phyloP scores from a whole-genome alignment of 2,329 filamentous ascomycete genomes.

The Phyllosticta citribraziliensis region DNA sequence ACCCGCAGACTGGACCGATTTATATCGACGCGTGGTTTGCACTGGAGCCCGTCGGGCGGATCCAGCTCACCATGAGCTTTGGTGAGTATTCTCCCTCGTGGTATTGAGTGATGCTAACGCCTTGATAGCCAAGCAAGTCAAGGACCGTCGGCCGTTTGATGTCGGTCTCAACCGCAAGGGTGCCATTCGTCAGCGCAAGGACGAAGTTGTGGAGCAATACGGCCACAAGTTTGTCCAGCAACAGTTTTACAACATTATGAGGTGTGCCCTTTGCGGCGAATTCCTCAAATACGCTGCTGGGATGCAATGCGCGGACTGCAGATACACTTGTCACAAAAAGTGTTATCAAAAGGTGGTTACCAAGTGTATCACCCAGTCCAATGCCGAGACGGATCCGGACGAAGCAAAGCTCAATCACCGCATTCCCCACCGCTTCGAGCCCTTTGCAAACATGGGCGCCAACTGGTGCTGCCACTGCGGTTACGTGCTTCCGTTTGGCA shows the following conservation, averaged over 20 bases:
- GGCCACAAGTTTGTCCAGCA: constrained; percentile 98
- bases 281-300: constrained; percentile 97
- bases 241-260: constrained; percentile 99
- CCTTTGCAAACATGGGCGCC: constrained; percentile 94
- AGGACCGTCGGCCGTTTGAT: constrained; percentile 73
- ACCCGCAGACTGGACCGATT: constrained; percentile 45
- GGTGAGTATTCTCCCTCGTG: constrained; percentile 29
- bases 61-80: constrained; percentile 86
- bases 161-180: constrained; percentile 88
- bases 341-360: constrained; percentile 95
- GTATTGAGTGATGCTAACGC: background rate
- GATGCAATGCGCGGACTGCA: constrained; percentile 99
- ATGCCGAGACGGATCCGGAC: constrained; percentile 94
- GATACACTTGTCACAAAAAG: constrained; percentile 97
- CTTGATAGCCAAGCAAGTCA: constrained; percentile 64
- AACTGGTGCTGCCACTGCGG: constrained; percentile 99
- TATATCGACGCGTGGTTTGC: constrained; percentile 93
- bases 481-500: constrained; percentile 87
- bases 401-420: constrained; percentile 99
- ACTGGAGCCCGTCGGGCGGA: constrained; percentile 83
- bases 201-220: constrained; percentile 97
- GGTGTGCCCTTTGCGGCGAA: constrained; percentile 92
- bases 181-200: constrained; percentile 93
- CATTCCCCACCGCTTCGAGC: constrained; percentile 92
- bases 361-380: constrained; percentile 99